Evolutionary conservation across 2,329 filamentous ascomycete genomes (phyloP).

Genomic region (Aspergillus latus): DNA sequence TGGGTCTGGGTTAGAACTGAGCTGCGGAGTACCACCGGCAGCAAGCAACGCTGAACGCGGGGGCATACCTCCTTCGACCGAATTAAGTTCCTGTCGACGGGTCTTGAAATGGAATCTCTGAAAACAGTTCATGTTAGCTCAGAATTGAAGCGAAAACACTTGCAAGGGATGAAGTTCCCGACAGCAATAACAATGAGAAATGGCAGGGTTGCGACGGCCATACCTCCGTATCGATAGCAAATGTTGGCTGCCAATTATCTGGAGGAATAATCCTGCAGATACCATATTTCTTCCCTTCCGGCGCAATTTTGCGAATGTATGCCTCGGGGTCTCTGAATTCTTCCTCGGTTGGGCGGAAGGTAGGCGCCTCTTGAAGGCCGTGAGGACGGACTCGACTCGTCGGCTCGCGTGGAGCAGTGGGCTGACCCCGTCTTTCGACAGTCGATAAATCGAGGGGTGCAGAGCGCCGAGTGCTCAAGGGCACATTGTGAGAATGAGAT

Average conservation of each 20-base stretch:
- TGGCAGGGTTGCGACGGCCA: conserved; percentile 26
- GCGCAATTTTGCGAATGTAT: conserved; percentile 87
- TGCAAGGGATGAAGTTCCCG: neutral
- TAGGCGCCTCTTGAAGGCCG: conserved; percentile 83
- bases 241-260: conserved; percentile 88
- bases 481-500: conserved; percentile 52
- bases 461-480: conserved; percentile 64
- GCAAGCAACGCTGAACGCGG: conserved; percentile 30
- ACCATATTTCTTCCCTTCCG: conserved; percentile 82
- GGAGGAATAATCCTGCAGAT: conserved; percentile 96
- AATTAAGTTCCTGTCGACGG: conserved; percentile 93
- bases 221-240: conserved; percentile 97
- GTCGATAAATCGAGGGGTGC: conserved; percentile 78
- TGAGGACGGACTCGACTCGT: conserved; percentile 78
- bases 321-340: conserved; percentile 93
- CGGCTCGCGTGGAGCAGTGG: conserved; percentile 72
- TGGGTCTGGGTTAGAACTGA: conserved; percentile 49
- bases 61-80: conserved; percentile 85
- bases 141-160: neutral
- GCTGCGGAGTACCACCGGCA: conserved; percentile 32
- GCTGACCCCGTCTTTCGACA: conserved; percentile 86
- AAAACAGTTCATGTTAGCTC: conserved; percentile 20
- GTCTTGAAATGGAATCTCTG: conserved; percentile 97
- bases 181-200: neutral
- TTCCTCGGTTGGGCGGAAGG: conserved; percentile 84